phyloP scores from a whole-genome alignment of 768 basidiomycete genomes.

The Inosperma sp. region DNA sequence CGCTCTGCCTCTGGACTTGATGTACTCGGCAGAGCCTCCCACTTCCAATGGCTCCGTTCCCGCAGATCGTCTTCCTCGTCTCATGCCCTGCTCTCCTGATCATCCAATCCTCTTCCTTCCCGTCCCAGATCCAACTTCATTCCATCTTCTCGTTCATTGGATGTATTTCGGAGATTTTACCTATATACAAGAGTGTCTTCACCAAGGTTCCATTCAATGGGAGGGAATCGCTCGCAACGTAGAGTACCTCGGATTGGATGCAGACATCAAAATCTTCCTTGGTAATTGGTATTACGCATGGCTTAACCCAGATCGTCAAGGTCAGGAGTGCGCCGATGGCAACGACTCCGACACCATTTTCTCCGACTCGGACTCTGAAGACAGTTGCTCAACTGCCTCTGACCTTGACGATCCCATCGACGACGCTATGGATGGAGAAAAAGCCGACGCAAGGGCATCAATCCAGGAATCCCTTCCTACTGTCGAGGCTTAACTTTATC shows the following conservation, averaged over 20 bases:
- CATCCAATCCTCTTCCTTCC: constrained; percentile 72
- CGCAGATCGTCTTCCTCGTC: constrained; percentile 53
- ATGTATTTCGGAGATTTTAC: constrained; percentile 73
- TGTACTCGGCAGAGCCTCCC: constrained; percentile 34
- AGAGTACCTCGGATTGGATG: constrained; percentile 76
- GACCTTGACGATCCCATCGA: constrained; percentile 35
- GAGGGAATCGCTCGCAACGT: constrained; percentile 85
- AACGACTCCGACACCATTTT: constrained; percentile 38
- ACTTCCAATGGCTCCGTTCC: constrained; percentile 38
- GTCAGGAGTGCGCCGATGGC: constrained; percentile 27
- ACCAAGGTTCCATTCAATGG: constrained; percentile 66
- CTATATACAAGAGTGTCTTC: constrained; percentile 64
- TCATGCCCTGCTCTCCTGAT: constrained; percentile 59
- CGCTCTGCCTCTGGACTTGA: constrained; percentile 55
- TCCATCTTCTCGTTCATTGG: constrained; percentile 72
- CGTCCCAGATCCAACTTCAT: constrained; percentile 67
- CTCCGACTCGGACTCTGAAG: constrained; percentile 27
- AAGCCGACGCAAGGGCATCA: constrained; percentile 34
- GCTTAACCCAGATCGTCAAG: constrained; percentile 40
- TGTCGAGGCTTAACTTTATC: constrained; percentile 15
- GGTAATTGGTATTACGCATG: constrained; percentile 70
- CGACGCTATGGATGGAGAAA: constrained; percentile 29
- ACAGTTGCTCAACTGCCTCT: constrained; percentile 34
- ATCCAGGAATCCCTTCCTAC: constrained; percentile 32
- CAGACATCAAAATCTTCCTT: constrained; percentile 73